Evolutionary conservation across 106 monocot genomes (phyloP), one percentile per base, ranked within the genome.

Genomic region (Alisma plantagoaquatica): DNA sequence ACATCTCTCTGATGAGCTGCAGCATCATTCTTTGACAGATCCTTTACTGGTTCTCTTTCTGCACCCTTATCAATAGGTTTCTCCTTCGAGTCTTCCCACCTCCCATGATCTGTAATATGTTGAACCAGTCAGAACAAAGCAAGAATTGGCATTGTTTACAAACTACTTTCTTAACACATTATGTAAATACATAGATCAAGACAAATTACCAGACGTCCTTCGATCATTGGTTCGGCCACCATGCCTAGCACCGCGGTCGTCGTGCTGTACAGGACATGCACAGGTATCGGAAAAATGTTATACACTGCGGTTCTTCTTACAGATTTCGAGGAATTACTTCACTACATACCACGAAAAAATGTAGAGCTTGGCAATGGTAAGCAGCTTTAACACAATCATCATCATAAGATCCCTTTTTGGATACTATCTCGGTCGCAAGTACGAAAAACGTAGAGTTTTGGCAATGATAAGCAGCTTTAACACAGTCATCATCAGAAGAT

Each of bases 181-280:
- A 35, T n/a, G n/a, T n/a, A n/a, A n/a, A n/a, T n/a, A n/a, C n/a
- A n/a, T n/a, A n/a, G n/a, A n/a, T n/a, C n/a, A 17, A 10, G 18
- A 48, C 3, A 29, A 22, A 35, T 59, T 41, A 87, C 92, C 87
- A 56, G 53, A 56, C 62, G 55, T 60, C 63, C 61, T 71, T 51
- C 71, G 79, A 35, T 31, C 20, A 16, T 65, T 54, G 64, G 35
- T 69, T 54, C 60, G 77, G 74, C 62, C 75, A 68, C 67, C 76
- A 44, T 79, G 78, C 49, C 71, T 77, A 72, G 65, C 66, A 77
- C 69, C 53, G 52, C 77, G 87, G 15, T 83, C 80, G 62, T 75
- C 67, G 26, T 87, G 80, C 93, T 93, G 93, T 66, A 81, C 54
- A 85, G 29, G 67, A 81, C 50, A 91, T 66, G 74, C 48, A 83